Base-by-base conservation (phyloP, 345 rosid species). In the Schrenkiella parvula region DNA sequence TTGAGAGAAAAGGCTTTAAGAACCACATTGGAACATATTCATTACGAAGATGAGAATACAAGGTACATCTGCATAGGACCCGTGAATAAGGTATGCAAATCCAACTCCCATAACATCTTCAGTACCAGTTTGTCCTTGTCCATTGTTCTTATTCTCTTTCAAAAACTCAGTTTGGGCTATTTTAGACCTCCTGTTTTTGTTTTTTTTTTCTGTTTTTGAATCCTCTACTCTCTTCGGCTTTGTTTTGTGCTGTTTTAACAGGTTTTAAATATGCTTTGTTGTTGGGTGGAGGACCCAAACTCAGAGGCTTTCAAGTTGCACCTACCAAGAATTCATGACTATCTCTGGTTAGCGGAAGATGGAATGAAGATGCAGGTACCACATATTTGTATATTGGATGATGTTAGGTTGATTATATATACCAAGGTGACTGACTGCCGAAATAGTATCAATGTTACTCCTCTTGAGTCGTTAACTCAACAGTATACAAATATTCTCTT, bases 341-440 rank as follows among this genome's bases (percentile, higher is more conserved):
- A 81, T 74, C 82, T 95, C 39, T 95, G 99, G 99, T 4, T 92
- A 69, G 98, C 99, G 60, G 98, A 95, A 86, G 99, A 95, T 85
- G 99, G 99, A 74, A 89, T 92, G 99, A 95, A 95, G 88, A 87
- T 95, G 97, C 96, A 92, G 99, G 98, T 87, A 57, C 61, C 23
- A 22, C 31, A 32, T 59, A 38, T 47, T 72, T 58, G 31, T 71
- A 32, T 15, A 41, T 60, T 35, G 47, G 61, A 64, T 64, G 44
- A 63, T 39, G 46, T 10, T 70, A 21, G 14, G 60, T 68, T 42
- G 11, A 56, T 43, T 55, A 17, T 25, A 38, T 21, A 42, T 61
- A 46, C 53, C 38, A 55, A 26, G 32, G 42, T 56, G 57, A 54
- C 61, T 41, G 64, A 44, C 68, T 41, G 62, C 52, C 22, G 65